Base-by-base conservation (phyloP, 1,284 basidiomycete genomes). In the Anthracocystis setariae region DNA sequence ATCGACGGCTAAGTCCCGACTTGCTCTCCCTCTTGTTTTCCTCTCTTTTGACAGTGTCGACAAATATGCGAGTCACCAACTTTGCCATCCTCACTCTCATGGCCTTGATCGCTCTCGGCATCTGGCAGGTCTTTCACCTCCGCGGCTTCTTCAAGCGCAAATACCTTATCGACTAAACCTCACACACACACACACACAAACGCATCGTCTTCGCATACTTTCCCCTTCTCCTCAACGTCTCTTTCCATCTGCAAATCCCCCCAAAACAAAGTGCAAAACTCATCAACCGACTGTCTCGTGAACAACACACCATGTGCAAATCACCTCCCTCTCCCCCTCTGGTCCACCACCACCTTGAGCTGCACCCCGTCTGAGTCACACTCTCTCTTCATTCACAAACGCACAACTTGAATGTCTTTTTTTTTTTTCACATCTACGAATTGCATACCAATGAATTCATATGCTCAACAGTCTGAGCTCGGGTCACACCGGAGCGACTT, bases 121-220 rank as follows among this genome's bases (percentile, higher is more conserved):
- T 88, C 33, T 98, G 95, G 95, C 94, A 97, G 85, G 91, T 98
- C 38, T 85, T 96, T 81, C 94, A 98, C 82, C 86, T 98, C 33
- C 88, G 94, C 48, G 88, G 91, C 33, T 97, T 92, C 88, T 97
- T 98, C 89, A 94, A 93, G 86, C 88, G 92, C 81, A 97, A 98
- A 85, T 96, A 96, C 84, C 89, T 98, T 81, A 97, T 98, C 81
- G 94, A 96, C 35, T 37, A 17, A 37, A n/a, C 35, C 17, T n/a
- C n/a, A n/a, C n/a, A n/a, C 13, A 37, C 17, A 15, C 15, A 37
- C 29, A 12, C 29, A 29, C 5, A 29, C 29, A 29, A 29, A 29
- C 29, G 12, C 29, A 29, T 7, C 29, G n/a, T n/a, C n/a, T n/a
- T n/a, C n/a, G n/a, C n/a, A n/a, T n/a, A n/a, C n/a, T n/a, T n/a